Evolutionary conservation across 306 rosid genomes (phyloP).

Genomic region (Acmispon strigosus): DNA sequence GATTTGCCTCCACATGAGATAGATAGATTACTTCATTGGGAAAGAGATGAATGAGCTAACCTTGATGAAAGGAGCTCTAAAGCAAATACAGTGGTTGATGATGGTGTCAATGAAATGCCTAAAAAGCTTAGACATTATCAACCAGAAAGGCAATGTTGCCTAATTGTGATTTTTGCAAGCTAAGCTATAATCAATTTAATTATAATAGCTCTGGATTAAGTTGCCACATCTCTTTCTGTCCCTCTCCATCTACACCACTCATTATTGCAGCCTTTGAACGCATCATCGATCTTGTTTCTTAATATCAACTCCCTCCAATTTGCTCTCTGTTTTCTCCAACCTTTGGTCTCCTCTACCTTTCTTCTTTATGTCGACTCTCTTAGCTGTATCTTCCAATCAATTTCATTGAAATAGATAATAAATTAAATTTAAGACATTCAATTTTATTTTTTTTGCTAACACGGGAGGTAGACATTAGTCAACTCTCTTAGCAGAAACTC

Average conservation of each 20-base stretch:
- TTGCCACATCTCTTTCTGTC: slow-evolving; percentile 64
- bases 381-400: background rate
- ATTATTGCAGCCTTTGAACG: slow-evolving; percentile 50
- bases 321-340: slow-evolving; percentile 3
- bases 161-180: slow-evolving; percentile 70
- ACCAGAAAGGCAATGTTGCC: slow-evolving; percentile 24
- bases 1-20: slow-evolving; percentile 21
- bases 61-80: slow-evolving; percentile 19
- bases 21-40: slow-evolving; percentile 28
- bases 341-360: background rate
- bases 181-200: slow-evolving; percentile 44
- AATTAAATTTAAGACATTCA: too few species aligned
- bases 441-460: too few species aligned
- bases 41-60: slow-evolving; percentile 59
- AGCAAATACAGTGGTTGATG: slow-evolving; percentile 45
- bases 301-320: background rate
- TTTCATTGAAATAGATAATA: background rate
- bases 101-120: slow-evolving; percentile 23
- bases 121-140: slow-evolving; percentile 43
- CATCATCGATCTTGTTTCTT: slow-evolving; percentile 18
- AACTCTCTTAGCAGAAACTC: too few species aligned
- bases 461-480: too few species aligned
- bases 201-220: slow-evolving; percentile 31
- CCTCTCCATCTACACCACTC: slow-evolving; percentile 31
- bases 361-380: too few species aligned